phyloP scores from a whole-genome alignment of 257 asterid genomes.

The Salvia miltiorrhiza region DNA sequence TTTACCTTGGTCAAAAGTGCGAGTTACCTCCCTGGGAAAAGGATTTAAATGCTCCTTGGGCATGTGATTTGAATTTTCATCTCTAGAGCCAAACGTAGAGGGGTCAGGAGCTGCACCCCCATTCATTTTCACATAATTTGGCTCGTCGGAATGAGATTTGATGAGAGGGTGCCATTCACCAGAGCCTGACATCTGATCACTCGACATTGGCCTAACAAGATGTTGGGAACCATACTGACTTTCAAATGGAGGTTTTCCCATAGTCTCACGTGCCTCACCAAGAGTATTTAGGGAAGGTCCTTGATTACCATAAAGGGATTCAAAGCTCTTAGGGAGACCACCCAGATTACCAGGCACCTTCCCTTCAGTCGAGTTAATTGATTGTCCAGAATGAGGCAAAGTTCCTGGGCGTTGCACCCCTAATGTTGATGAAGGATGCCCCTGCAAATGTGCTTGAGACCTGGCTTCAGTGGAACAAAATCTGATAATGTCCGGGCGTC shows the following conservation, averaged over 20 bases:
- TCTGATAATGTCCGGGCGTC: conserved; percentile 20
- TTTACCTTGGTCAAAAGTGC: conserved; percentile 57
- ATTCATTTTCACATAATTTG: conserved; percentile 33
- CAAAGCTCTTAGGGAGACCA: conserved; percentile 42
- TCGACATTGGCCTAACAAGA: conserved; percentile 34
- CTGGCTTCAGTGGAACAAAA: conserved; percentile 26
- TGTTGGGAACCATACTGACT: conserved; percentile 41
- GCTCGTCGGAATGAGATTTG: conserved; percentile 35
- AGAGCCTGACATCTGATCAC: conserved; percentile 40
- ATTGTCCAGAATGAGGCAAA: conserved; percentile 37
- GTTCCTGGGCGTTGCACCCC: conserved; percentile 38
- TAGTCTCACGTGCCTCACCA: conserved; percentile 42
- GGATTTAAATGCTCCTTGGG: conserved; percentile 44
- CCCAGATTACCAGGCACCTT: conserved; percentile 48
- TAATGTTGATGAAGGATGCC: conserved; percentile 31
- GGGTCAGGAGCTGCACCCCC: conserved; percentile 42
- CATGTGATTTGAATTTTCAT: conserved; percentile 44
- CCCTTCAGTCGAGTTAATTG: conserved; percentile 39
- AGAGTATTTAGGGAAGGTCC: conserved; percentile 24
- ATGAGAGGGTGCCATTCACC: conserved; percentile 41
- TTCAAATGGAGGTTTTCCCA: conserved; percentile 52
- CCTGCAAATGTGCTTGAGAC: conserved; percentile 33
- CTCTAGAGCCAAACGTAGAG: conserved; percentile 43
- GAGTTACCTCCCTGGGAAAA: conserved; percentile 39
- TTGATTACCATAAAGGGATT: conserved; percentile 35